Percentiles rank a stretch among this genome's conserved stretches.
Conservation (phyloP, 2,329 filamentous ascomycete species). For the Sclerotinia sclerotiorum region DNA sequence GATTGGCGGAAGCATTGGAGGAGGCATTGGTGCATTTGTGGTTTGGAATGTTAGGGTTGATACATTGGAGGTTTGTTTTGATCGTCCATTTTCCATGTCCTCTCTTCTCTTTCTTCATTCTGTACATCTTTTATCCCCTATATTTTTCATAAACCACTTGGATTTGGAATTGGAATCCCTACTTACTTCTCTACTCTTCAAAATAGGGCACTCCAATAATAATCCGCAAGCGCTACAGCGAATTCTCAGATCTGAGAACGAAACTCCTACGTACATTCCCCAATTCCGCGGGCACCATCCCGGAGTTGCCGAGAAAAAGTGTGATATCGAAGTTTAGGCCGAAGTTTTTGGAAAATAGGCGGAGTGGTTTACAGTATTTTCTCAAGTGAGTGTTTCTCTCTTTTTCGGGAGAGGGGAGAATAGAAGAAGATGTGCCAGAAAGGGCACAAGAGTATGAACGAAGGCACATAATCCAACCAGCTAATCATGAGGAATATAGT, state of each 20-base stretch:
- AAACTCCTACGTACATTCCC: conserved; percentile 80
- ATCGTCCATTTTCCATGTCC: neutral
- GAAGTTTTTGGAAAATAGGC: conserved; percentile 80
- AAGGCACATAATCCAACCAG: neutral
- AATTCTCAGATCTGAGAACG: conserved; percentile 80
- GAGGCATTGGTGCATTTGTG: conserved; percentile 74
- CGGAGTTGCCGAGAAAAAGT: conserved; percentile 87
- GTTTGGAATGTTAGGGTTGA: conserved; percentile 91
- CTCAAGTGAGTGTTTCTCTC: conserved; percentile 67
- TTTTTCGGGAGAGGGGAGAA: too few relatives aligned
- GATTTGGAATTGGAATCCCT: too few relatives aligned
- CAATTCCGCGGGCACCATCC: conserved; percentile 78
- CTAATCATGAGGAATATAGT: conserved; percentile 48
- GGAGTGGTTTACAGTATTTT: conserved; percentile 84
- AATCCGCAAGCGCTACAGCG: conserved; percentile 78
- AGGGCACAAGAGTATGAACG: too few relatives aligned
- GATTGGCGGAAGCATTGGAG: conserved; percentile 1
- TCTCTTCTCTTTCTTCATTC: too few relatives aligned
- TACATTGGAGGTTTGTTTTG: conserved; percentile 69
- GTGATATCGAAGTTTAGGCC: conserved; percentile 82
- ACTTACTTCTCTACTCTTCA: neutral
- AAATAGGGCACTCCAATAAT: conserved; percentile 58
- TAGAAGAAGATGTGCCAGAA: too few relatives aligned
- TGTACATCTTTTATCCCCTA: neutral
- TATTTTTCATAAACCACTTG: too few relatives aligned